These are phyloP conservation scores for Bipolaris sorokiniana DNA, from an alignment of 2,329 filamentous ascomycete genomes.

Conservation along the genomic window DNA sequence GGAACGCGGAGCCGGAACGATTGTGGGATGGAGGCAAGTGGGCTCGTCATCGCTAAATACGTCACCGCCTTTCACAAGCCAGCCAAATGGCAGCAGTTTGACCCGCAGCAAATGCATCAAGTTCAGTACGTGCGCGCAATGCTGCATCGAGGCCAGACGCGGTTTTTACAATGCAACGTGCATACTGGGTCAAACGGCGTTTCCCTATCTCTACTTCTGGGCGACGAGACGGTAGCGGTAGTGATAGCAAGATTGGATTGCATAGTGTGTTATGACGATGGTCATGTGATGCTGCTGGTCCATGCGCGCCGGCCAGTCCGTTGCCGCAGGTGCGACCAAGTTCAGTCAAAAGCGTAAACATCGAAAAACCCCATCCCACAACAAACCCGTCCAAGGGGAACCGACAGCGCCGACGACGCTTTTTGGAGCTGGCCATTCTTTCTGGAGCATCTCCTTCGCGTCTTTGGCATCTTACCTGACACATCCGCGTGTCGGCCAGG, in stretches of 20 bases:
- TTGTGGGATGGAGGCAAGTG: conserved; percentile 37
- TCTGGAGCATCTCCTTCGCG: conserved; percentile 18
- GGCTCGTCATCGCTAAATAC: conserved; percentile 46
- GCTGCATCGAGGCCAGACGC: conserved; percentile 6
- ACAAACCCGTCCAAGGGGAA: conserved; percentile 31
- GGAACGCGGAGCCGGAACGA: conserved; percentile 27
- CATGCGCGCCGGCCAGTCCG: conserved; percentile 24
- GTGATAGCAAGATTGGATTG: no score
- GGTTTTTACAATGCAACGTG: background rate
- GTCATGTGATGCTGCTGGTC: conserved; percentile 18
- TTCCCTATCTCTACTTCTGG: conserved; percentile 4
- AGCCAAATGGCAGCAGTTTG: conserved; percentile 20
- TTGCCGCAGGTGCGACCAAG: conserved; percentile 26
- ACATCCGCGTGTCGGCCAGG: conserved; percentile 18
- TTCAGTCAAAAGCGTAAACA: conserved; percentile 31
- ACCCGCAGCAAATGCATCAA: conserved; percentile 5
- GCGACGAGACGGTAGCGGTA: conserved; percentile 9
- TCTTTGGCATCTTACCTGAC: conserved; percentile 12
- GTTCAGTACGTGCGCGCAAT: conserved; percentile 4
- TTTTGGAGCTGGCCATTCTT: conserved; percentile 29
- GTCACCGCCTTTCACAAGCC: conserved; percentile 45
- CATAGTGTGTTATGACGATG: conserved; percentile 12
- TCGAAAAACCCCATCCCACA: conserved; percentile 27
- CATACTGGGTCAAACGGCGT: background rate
- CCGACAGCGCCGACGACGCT: conserved; percentile 25